phyloP scores from a whole-genome alignment of 202 grass and related monocot genomes.

The Setaria viridis region DNA sequence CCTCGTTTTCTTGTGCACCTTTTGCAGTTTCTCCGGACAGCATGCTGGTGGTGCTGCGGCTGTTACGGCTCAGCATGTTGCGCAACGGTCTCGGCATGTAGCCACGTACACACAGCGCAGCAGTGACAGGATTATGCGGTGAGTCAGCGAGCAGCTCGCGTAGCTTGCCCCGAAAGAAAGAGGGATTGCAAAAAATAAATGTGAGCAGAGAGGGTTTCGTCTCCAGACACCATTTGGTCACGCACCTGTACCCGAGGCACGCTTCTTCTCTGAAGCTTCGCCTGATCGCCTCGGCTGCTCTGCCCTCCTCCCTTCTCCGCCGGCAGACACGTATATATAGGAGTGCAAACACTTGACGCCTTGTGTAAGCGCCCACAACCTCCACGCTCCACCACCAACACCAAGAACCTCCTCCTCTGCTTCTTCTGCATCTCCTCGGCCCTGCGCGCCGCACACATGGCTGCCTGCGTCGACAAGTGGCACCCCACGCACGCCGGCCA shows the following conservation, averaged over 20 bases:
- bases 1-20: background rate
- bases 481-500: slow-evolving; percentile 36
- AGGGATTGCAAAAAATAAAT: background rate
- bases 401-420: background rate
- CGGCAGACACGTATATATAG: slow-evolving; percentile 58
- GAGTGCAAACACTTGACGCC: slow-evolving; percentile 13
- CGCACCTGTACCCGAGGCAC: no score
- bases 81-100: background rate
- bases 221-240: background rate
- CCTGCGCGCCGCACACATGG: slow-evolving; percentile 43
- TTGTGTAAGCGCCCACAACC: background rate
- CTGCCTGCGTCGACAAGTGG: slow-evolving; percentile 80
- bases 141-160: background rate
- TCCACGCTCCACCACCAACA: background rate
- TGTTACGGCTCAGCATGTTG: background rate
- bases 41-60: background rate
- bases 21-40: background rate
- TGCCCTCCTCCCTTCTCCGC: background rate
- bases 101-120: background rate
- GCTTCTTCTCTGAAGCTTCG: slow-evolving; percentile 49
- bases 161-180: background rate
- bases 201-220: background rate
- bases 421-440: background rate
- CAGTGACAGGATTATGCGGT: background rate
- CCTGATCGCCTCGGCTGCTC: background rate